A percentile compares a stretch with the other conserved stretches of the same genome.
Conservation (phyloP, 345 rosid species). For the Salix udensis region DNA sequence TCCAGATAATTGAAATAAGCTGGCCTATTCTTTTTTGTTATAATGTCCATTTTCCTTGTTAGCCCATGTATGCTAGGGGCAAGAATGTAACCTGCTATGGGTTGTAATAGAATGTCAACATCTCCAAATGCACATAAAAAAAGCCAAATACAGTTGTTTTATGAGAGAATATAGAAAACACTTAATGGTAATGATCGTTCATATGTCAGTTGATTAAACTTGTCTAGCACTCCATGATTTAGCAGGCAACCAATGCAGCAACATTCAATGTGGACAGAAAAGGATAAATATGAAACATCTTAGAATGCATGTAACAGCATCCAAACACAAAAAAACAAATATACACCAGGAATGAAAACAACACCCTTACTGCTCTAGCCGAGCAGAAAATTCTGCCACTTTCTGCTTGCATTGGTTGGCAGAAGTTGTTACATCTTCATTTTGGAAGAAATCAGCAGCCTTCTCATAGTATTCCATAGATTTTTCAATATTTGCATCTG, state of each 20-base stretch:
- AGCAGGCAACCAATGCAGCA: neutral
- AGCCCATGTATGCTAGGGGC: neutral
- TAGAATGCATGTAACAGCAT: neutral
- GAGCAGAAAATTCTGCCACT: constrained; percentile 94
- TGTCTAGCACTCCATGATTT: neutral
- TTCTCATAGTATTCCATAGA: constrained; percentile 22
- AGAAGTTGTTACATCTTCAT: constrained; percentile 71
- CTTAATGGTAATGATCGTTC: neutral
- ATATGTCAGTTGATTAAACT: neutral
- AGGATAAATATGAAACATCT: neutral
- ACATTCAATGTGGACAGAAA: neutral
- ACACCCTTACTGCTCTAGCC: constrained; percentile 73
- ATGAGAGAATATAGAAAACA: neutral
- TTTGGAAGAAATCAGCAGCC: constrained; percentile 34
- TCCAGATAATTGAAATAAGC: neutral
- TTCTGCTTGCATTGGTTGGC: constrained; percentile 98
- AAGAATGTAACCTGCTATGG: neutral
- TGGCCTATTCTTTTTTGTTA: neutral
- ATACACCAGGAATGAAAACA: neutral
- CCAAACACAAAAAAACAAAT: neutral
- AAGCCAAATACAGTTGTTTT: neutral
- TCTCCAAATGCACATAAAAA: neutral
- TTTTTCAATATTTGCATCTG: constrained; percentile 29
- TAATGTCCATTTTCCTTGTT: neutral
- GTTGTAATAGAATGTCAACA: neutral